phyloP scores from a whole-genome alignment of 305 asterid genomes.

The Nicotiana rustica region DNA sequence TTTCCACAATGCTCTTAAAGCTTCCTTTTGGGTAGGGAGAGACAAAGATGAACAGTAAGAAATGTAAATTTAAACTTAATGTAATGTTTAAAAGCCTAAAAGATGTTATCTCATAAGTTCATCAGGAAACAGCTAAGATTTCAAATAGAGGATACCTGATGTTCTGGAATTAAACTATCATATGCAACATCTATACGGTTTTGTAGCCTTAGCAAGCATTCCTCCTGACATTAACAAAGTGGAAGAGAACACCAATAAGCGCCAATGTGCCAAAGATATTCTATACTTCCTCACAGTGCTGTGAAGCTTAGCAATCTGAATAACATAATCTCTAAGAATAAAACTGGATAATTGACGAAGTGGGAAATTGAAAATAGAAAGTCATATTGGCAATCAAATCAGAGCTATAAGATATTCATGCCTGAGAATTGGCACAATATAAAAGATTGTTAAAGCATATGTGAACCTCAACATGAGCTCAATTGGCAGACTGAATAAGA shows the following conservation, averaged over 20 bases:
- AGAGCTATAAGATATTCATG: too few species aligned
- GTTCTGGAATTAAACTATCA: slow-evolving; percentile 76
- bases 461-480: too few species aligned
- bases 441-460: too few species aligned
- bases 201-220: slow-evolving; percentile 80
- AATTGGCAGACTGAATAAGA: too few species aligned
- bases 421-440: too few species aligned
- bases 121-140: neutral
- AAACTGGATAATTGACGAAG: neutral
- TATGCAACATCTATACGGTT: slow-evolving; percentile 79
- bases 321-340: slow-evolving; percentile 3
- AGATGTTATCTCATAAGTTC: neutral
- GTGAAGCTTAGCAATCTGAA: slow-evolving; percentile 15
- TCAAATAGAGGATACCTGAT: slow-evolving; percentile 71
- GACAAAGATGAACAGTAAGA: slow-evolving; percentile 36
- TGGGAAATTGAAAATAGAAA: slow-evolving; percentile 5
- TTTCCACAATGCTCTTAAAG: slow-evolving; percentile 81
- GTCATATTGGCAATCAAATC: neutral
- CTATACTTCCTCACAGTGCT: neutral
- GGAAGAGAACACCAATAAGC: slow-evolving; percentile 40
- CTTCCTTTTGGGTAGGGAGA: slow-evolving; percentile 56
- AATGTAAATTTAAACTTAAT: slow-evolving; percentile 12
- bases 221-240: slow-evolving; percentile 69
- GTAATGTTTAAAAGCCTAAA: slow-evolving; percentile 8
- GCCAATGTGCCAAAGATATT: neutral